Base-by-base conservation (phyloP, 805 yeast genomes). In the Suhomyces prunicola region DNA sequence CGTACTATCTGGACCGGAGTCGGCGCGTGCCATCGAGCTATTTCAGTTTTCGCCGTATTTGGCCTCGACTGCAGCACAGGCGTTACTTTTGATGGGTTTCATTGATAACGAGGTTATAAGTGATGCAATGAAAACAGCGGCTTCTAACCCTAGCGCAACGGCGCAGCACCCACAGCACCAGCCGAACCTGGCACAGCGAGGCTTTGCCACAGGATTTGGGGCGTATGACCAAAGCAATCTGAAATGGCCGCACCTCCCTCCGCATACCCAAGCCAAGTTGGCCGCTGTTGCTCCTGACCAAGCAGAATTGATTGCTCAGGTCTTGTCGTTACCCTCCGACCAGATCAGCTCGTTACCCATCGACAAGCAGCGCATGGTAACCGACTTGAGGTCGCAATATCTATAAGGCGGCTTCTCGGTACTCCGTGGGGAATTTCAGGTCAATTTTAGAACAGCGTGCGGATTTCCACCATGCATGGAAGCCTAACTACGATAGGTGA, bases 71-170 rank as follows among this genome's bases (percentile, higher is more conserved):
- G 85, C 89, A 1, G 83, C 92, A 0, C 94, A 88, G 64, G 88
- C 91, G 2, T 72, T 88, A 56, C 69, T 88, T 17, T 74, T 87
- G 47, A 87, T 88, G 92, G 96, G 94, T 0, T 77, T 88, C 44
- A 82, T 88, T 22, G 88, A 87, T 64, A 75, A 78, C 39, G 84
- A 82, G 45, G 87, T 85, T n/a, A 82, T 87, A n/a, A 76, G 77
- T 35, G 81, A 83, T 55, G 82, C 88, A 4, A 66, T 76, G 71
- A 71, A 69, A 35, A 56, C 72, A 2, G 68, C 65, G 2, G 50
- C 63, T 2, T 47, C 54, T 8, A 44, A 62, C 7, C 51, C 61
- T 9, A 60, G 67, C 1, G 60, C 51, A 50, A 52, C 53, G 39
- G 47, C 49, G 56, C 55, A 46, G 56, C 53, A 48, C n/a, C 55